Conservation (phyloP, 805 yeast species). For the Komagataella pseudopastoris region DNA sequence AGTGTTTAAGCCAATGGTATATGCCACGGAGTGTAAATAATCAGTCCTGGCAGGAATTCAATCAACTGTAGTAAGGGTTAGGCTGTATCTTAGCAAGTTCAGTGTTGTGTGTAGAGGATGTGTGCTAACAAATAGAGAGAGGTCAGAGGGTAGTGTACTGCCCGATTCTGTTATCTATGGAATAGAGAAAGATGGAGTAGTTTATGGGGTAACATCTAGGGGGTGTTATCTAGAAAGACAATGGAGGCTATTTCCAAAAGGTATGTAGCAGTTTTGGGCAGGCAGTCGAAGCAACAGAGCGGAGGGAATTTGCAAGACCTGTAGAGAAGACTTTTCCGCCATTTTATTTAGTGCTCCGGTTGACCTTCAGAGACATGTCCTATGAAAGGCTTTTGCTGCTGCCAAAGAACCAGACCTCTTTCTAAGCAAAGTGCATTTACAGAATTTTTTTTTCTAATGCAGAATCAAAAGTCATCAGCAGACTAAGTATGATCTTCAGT, state of each 20-base stretch:
- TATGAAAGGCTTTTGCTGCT: no score
- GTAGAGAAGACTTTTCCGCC: no score
- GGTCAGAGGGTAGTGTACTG: background rate
- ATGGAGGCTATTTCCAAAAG: background rate
- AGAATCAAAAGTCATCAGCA: no score
- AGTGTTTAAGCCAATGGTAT: background rate
- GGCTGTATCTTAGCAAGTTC: background rate
- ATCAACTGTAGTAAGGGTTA: background rate
- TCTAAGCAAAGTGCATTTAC: no score
- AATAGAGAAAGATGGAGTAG: background rate
- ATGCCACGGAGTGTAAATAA: background rate
- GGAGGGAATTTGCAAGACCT: background rate
- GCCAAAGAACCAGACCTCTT: no score
- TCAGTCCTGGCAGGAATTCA: background rate
- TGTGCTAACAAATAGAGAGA: background rate
- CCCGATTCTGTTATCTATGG: background rate
- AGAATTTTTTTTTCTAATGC: no score
- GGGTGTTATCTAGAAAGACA: background rate
- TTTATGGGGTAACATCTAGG: background rate
- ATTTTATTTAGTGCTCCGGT: no score
- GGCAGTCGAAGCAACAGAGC: no score
- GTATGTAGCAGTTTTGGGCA: no score
- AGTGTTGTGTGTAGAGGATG: background rate
- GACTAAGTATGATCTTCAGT: no score
- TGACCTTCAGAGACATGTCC: no score